Conservation (phyloP, 805 yeast species). For the Ogataea populi-albae region DNA sequence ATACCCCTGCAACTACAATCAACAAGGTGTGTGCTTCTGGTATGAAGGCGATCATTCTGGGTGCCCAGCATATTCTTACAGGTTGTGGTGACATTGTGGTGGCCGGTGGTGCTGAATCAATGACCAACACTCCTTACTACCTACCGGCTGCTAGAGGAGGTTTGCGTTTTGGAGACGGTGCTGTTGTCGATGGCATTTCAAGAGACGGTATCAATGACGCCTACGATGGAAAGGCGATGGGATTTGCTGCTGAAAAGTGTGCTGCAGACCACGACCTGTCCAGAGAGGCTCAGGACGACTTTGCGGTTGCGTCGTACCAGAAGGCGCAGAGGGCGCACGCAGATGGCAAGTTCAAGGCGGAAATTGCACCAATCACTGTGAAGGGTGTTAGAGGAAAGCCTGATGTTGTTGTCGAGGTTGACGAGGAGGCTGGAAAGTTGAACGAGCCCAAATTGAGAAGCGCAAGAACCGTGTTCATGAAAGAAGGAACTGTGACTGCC, state of each 20-base stretch:
- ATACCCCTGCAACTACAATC: conserved; percentile 82
- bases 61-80: conserved; percentile 83
- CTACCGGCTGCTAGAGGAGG: conserved; percentile 83
- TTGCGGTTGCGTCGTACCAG: conserved; percentile 78
- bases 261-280: conserved; percentile 75
- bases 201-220: conserved; percentile 94
- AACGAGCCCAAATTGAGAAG: conserved; percentile 71
- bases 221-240: conserved; percentile 87
- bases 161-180: conserved; percentile 81
- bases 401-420: conserved; percentile 63
- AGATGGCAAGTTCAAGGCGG: conserved; percentile 76
- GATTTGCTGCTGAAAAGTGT: conserved; percentile 95
- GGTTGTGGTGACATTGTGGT: conserved; percentile 91
- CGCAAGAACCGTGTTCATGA: conserved; percentile 94
- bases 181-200: conserved; percentile 82
- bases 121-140: conserved; percentile 95
- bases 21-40: conserved; percentile 99
- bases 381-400: conserved; percentile 93
- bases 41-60: conserved; percentile 84
- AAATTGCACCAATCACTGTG: conserved; percentile 83
- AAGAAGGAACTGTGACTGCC: conserved; percentile 95
- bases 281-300: conserved; percentile 87
- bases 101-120: conserved; percentile 97
- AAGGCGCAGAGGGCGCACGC: conserved; percentile 81
- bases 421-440: conserved; percentile 81